Conservation (phyloP, 108 stramenopile species). For the Discostella pseudostelligera region DNA sequence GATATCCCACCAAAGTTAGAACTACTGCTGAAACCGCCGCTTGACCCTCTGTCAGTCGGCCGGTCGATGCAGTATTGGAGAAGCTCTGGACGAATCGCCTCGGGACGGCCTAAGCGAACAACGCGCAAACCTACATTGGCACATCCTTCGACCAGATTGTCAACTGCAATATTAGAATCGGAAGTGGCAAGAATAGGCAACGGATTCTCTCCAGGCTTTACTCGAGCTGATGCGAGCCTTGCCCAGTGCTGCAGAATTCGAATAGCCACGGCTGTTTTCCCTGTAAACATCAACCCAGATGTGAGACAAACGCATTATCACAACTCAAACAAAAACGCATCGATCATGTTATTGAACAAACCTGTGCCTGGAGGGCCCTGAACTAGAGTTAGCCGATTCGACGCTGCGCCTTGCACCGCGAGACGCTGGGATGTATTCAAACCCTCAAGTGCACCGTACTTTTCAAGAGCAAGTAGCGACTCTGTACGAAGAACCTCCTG, state of each 20-base stretch:
- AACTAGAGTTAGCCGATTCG: conserved; percentile 86
- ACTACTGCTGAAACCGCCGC: conserved; percentile 31
- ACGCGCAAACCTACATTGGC: conserved; percentile 85
- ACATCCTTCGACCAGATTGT: conserved; percentile 95
- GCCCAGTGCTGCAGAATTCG: conserved; percentile 90
- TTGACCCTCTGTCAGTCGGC: conserved; percentile 58
- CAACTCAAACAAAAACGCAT: not conserved
- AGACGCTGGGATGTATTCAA: conserved; percentile 85
- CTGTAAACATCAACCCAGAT: conserved; percentile 14
- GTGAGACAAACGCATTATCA: not conserved
- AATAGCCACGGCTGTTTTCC: conserved; percentile 90
- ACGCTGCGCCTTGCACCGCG: conserved; percentile 85
- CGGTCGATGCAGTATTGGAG: conserved; percentile 87
- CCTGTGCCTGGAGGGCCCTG: conserved; percentile 86
- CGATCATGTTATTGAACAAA: not conserved
- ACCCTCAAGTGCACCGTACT: conserved; percentile 82
- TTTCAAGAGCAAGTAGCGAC: conserved; percentile 72
- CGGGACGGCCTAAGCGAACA: conserved; percentile 91
- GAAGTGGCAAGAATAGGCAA: conserved; percentile 84
- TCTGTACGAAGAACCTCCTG: conserved; percentile 65
- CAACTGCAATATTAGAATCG: conserved; percentile 97
- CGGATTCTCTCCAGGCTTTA: conserved; percentile 59
- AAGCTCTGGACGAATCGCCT: conserved; percentile 89
- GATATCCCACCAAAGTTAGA: conserved; percentile 46
- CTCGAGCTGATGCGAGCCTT: conserved; percentile 54